phyloP scores from a whole-genome alignment of 352 stramenopile species.

The Phytophthora multivora region DNA sequence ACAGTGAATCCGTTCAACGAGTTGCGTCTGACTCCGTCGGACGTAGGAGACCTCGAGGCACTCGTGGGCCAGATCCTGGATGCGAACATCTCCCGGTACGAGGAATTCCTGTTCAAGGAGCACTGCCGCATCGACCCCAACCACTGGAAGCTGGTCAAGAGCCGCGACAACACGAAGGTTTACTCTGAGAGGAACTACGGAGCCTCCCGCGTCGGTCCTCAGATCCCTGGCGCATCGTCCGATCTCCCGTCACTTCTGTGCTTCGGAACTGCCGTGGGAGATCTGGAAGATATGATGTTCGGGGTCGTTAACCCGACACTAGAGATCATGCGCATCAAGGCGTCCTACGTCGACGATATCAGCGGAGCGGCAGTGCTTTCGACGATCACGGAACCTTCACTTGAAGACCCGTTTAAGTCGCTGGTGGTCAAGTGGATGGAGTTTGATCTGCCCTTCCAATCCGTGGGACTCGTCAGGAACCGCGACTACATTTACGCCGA shows the following conservation, averaged over 20 bases:
- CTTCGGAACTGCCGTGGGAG: conserved; percentile 39
- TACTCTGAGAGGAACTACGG: conserved; percentile 19
- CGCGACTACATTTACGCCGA: conserved; percentile 65
- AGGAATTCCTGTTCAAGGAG: conserved; percentile 37
- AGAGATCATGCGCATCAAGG: conserved; percentile 40
- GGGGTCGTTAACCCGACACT: conserved; percentile 33
- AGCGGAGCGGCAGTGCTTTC: conserved; percentile 33
- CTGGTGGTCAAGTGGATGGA: conserved; percentile 44
- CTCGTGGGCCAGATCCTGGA: conserved; percentile 36
- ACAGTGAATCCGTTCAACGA: conserved; percentile 42
- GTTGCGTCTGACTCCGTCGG: conserved; percentile 31
- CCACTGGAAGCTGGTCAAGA: conserved; percentile 44
- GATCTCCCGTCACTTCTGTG: conserved; percentile 39
- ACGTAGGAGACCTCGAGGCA: conserved; percentile 28
- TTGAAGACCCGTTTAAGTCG: conserved; percentile 29
- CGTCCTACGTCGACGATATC: conserved; percentile 33
- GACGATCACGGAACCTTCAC: conserved; percentile 27
- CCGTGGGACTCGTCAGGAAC: conserved; percentile 30
- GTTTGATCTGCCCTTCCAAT: conserved; percentile 32
- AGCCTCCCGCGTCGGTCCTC: conserved; percentile 12
- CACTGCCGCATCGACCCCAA: conserved; percentile 28
- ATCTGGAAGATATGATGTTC: conserved; percentile 47
- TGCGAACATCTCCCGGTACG: conserved; percentile 36
- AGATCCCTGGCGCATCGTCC: conserved; percentile 13
- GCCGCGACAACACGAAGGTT: conserved; percentile 29